Percentiles rank a stretch among this genome's conserved stretches.
Evolutionary conservation across 768 basidiomycete genomes (phyloP).

Genomic region (Suillus bovinus): DNA sequence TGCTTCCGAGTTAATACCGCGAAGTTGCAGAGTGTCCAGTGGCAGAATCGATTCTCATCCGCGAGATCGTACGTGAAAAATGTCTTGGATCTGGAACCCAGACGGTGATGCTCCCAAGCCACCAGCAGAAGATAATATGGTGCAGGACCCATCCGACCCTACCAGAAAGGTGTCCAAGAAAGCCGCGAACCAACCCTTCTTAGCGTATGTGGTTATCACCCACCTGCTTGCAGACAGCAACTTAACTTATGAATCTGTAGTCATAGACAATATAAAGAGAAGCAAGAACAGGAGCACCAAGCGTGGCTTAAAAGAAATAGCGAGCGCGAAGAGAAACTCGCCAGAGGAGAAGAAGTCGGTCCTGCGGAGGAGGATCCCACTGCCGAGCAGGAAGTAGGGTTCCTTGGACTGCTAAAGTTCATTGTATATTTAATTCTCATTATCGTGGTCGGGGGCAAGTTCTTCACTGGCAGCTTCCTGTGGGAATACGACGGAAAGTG

Average conservation of each 20-base stretch:
- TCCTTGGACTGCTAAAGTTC: slow-evolving; percentile 69
- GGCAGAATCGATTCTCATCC: background rate
- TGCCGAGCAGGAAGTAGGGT: slow-evolving; percentile 62
- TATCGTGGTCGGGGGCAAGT: slow-evolving; percentile 67
- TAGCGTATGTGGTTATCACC: slow-evolving; percentile 57
- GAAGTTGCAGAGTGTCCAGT: background rate
- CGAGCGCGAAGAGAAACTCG: slow-evolving; percentile 71
- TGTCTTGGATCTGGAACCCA: slow-evolving; percentile 69
- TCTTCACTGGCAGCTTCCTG: slow-evolving; percentile 81
- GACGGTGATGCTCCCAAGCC: slow-evolving; percentile 38
- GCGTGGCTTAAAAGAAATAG: slow-evolving; percentile 72
- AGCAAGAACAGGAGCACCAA: slow-evolving; percentile 58
- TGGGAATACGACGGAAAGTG: slow-evolving; percentile 82
- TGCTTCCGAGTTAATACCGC: slow-evolving; percentile 1
- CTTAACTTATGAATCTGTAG: slow-evolving; percentile 40
- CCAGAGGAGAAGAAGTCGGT: slow-evolving; percentile 70
- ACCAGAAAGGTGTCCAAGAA: slow-evolving; percentile 78
- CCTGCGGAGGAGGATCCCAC: slow-evolving; percentile 77
- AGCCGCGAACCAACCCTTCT: slow-evolving; percentile 82
- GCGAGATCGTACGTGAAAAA: slow-evolving; percentile 24
- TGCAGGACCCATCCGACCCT: slow-evolving; percentile 62
- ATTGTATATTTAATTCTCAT: slow-evolving; percentile 55
- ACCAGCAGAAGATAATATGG: slow-evolving; percentile 46
- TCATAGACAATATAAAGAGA: slow-evolving; percentile 64
- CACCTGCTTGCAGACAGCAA: background rate